Evolutionary conservation across 106 monocot genomes (phyloP).

Genomic region (Dendrobium catenatum): DNA sequence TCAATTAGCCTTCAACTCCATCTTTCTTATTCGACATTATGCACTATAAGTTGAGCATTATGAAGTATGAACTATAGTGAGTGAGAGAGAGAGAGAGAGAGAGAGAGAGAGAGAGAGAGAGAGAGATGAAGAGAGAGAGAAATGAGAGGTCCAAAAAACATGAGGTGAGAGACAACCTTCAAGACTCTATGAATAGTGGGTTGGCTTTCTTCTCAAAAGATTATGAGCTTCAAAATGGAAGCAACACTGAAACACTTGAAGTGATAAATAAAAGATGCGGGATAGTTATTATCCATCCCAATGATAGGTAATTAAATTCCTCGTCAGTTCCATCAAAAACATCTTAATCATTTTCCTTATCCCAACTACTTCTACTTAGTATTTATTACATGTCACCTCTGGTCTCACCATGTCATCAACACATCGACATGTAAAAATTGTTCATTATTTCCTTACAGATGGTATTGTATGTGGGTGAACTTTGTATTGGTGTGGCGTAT

Average conservation of each 20-base stretch:
- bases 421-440: too few species aligned
- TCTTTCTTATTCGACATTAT: too few species aligned
- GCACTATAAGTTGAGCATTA: too few species aligned
- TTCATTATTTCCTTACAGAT: conserved; percentile 11
- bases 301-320: conserved; percentile 38
- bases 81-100: background rate
- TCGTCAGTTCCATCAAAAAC: background rate
- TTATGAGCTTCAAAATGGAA: conserved; percentile 11
- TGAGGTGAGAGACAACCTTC: conserved; percentile 40
- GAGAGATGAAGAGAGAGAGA: background rate
- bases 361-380: too few species aligned
- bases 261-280: conserved; percentile 20
- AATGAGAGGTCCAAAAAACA: background rate
- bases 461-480: conserved; percentile 39
- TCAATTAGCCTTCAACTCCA: too few species aligned
- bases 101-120: background rate
- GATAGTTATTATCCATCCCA: conserved; percentile 40
- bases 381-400: too few species aligned
- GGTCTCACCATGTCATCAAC: too few species aligned
- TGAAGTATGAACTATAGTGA: background rate
- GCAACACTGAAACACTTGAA: conserved; percentile 5
- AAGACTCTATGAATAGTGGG: conserved; percentile 42
- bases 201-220: conserved; percentile 36
- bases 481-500: conserved; percentile 51
- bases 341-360: background rate